phyloP scores from a whole-genome alignment of 495 filamentous ascomycete species.

The Hypomontagnella monticulosa region DNA sequence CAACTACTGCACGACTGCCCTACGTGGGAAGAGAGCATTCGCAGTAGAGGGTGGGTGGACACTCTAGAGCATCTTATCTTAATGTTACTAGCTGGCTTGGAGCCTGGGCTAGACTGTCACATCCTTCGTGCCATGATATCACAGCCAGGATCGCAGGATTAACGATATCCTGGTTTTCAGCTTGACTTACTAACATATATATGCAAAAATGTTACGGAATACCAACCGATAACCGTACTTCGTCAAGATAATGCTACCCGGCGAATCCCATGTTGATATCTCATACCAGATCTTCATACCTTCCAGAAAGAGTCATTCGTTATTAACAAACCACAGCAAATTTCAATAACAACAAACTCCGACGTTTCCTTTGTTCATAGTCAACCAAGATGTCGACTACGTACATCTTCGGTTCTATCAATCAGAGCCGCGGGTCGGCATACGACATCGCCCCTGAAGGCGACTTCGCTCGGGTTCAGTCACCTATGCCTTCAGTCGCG shows the following conservation, averaged over 20 bases:
- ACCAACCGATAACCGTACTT: conserved; percentile 8
- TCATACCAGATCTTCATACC: conserved; percentile 15
- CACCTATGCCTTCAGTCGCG: conserved; percentile 22
- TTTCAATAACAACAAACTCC: not conserved
- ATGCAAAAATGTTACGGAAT: conserved; percentile 14
- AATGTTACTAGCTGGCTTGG: conserved; percentile 19
- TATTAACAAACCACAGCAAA: not conserved
- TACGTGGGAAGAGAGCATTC: conserved; percentile 17
- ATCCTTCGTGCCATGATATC: conserved; percentile 25
- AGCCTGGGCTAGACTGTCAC: conserved; percentile 1
- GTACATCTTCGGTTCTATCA: conserved; percentile 40
- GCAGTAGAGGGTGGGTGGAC: conserved; percentile 2
- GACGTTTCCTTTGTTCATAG: conserved; percentile 14
- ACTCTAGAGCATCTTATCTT: conserved; percentile 19
- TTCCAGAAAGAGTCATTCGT: not conserved
- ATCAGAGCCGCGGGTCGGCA: conserved; percentile 29
- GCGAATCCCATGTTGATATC: conserved; percentile 19
- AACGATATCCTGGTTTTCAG: conserved; percentile 15
- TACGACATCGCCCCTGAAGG: conserved; percentile 4
- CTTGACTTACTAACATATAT: conserved; percentile 22
- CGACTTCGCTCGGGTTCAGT: conserved; percentile 22
- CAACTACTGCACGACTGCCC: conserved; percentile 2
- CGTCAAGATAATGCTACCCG: conserved; percentile 2
- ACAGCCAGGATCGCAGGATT: conserved; percentile 8
- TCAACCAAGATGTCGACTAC: conserved; percentile 36